Evolutionary conservation across 2,329 filamentous ascomycete species (phyloP), one percentile per base, ranked within the genome.

Genomic region (Neonectria sp.): DNA sequence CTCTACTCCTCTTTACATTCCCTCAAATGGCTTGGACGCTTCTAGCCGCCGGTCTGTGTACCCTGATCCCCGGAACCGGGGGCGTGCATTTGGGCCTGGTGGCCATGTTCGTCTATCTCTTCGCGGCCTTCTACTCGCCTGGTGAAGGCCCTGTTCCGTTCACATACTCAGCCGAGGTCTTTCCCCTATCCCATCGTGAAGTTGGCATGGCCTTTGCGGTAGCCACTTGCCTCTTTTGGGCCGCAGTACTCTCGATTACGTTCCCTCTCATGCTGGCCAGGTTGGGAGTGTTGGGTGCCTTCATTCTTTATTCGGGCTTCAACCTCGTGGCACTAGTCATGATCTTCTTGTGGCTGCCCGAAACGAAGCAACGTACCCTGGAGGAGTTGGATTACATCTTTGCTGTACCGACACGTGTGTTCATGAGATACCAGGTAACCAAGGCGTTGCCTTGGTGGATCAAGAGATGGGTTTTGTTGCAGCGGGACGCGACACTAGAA

Each of bases 191-290:
- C 2, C 91, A 93, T 76, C 86, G 91, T 73, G 91, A 93, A 75
- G 85, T 93, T 27, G 91, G 91, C 63, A 93, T 93, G 91, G 87
- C 86, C 0, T 92, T 87, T 79, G 88, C 90, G 8, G 91, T 93
- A 9, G 89, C 91, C 2, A 92, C 89, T 0, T 91, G 89, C 68
- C 82, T 91, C 8, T 86, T 86, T 73, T 89, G 86, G 85, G 88
- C 88, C 0, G 84, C 87, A 0, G 86, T 92, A 0, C 80, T 91
- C 52, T 86, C 87, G n/a, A 87, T 93, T 58, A 91, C 89, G 0
- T 90, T 91, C 73, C 90, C 89, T 2, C 82, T 86, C 53, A 86
- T 91, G 80, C 79, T 91, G 13, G 77, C 78, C 3, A 73, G 76
- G 12, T 69, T 87, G 1, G 79, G 80, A 3, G 82, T 85, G 1